phyloP scores from a whole-genome alignment of 2,329 filamentous ascomycete species.

The Aspergillus amoenus region DNA sequence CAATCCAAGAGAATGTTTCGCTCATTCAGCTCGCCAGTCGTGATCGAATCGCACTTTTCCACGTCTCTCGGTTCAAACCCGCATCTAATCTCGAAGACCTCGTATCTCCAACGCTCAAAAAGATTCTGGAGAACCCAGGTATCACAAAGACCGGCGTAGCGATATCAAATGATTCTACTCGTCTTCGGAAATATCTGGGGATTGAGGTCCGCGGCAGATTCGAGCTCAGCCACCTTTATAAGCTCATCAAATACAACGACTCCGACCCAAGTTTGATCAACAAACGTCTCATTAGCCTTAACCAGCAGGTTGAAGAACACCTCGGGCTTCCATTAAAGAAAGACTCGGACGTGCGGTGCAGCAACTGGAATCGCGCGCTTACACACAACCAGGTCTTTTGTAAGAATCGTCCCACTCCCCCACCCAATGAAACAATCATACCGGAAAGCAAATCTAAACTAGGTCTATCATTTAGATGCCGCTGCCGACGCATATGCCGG shows the following conservation, averaged over 20 bases:
- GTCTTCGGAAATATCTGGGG: slow-evolving; percentile 65
- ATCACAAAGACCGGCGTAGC: slow-evolving; percentile 76
- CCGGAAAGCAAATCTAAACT: neutral
- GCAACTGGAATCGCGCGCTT: slow-evolving; percentile 71
- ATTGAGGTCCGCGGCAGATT: slow-evolving; percentile 68
- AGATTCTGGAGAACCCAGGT: slow-evolving; percentile 68
- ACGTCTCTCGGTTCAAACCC: slow-evolving; percentile 65
- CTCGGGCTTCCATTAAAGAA: slow-evolving; percentile 76
- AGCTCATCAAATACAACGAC: slow-evolving; percentile 67
- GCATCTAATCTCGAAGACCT: slow-evolving; percentile 50
- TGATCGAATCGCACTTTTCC: slow-evolving; percentile 76
- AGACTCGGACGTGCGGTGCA: slow-evolving; percentile 64
- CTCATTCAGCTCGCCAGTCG: slow-evolving; percentile 80
- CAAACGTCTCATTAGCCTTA: slow-evolving; percentile 65
- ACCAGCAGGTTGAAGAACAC: slow-evolving; percentile 67
- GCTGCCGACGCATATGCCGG: slow-evolving; percentile 83
- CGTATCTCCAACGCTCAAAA: slow-evolving; percentile 68
- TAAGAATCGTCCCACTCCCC: slow-evolving; percentile 48
- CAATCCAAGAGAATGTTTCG: slow-evolving; percentile 69
- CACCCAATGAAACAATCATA: neutral
- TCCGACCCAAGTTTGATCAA: slow-evolving; percentile 60
- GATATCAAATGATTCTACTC: slow-evolving; percentile 69
- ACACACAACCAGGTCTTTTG: slow-evolving; percentile 65
- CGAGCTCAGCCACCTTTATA: slow-evolving; percentile 81
- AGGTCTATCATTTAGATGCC: slow-evolving; percentile 57